A percentile compares a stretch with the other conserved stretches of the same genome.
These are phyloP conservation scores for Gloeopeniophorella convolvens DNA, from an alignment of 768 basidiomycete species.

Conservation along the genomic window DNA sequence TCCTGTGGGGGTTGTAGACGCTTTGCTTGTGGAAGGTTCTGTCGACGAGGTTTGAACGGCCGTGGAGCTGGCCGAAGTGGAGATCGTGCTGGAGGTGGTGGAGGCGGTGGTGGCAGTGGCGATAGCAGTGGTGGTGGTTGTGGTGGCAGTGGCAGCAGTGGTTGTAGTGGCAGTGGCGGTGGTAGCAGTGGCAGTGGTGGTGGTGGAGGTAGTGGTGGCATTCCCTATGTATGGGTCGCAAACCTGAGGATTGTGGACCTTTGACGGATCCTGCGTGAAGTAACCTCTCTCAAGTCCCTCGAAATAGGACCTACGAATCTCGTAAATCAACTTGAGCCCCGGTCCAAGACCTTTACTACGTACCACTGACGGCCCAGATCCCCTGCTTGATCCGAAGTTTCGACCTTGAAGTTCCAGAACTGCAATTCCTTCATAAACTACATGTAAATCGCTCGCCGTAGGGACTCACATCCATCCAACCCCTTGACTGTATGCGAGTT, in stretches of 20 bases:
- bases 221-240: constrained; percentile 56
- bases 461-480: constrained; percentile 61
- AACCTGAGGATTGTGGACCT: constrained; percentile 51
- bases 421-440: background rate
- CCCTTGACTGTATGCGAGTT: constrained; percentile 51
- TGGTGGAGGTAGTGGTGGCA: too few species aligned
- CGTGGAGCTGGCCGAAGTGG: too few species aligned
- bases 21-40: too few species aligned
- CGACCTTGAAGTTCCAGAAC: constrained; percentile 76
- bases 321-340: background rate
- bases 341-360: constrained; percentile 35
- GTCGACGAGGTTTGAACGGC: too few species aligned
- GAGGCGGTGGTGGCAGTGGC: too few species aligned
- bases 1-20: too few species aligned
- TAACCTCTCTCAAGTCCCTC: constrained; percentile 54
- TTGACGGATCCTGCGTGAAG: constrained; percentile 56
- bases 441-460: background rate
- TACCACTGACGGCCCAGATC: constrained; percentile 55
- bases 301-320: constrained; percentile 69
- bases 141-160: too few species aligned
- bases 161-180: too few species aligned
- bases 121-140: too few species aligned
- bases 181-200: too few species aligned
- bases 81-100: too few species aligned
- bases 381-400: constrained; percentile 46